Percentiles rank a stretch among this genome's conserved stretches.
Conservation (phyloP, 257 asterid species). For the Solanum appendiculatum region DNA sequence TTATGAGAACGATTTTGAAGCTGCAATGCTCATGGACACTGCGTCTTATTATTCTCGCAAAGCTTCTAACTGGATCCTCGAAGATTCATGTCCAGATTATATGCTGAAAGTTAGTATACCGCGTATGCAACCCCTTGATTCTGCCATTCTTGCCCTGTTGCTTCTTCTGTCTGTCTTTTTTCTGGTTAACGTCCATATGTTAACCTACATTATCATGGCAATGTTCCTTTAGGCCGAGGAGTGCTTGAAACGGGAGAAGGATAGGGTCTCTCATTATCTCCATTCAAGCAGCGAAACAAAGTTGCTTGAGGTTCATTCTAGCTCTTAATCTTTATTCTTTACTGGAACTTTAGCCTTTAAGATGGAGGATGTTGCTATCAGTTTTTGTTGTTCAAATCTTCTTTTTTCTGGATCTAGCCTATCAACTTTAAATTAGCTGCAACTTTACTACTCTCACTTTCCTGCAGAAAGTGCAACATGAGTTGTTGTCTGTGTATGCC, state of each 20-base stretch:
- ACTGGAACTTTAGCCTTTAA: not conserved
- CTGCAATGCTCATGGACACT: slow-evolving; percentile 68
- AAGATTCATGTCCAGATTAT: slow-evolving; percentile 98
- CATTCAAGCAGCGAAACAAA: slow-evolving; percentile 92
- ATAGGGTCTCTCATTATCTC: slow-evolving; percentile 89
- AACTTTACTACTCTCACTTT: not conserved
- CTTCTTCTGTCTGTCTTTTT: not conserved
- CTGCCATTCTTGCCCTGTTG: not conserved
- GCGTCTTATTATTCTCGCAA: slow-evolving; percentile 96
- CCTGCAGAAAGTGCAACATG: slow-evolving; percentile 75
- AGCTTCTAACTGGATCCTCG: slow-evolving; percentile 96
- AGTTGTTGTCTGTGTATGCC: slow-evolving; percentile 86
- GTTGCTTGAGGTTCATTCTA: slow-evolving; percentile 84
- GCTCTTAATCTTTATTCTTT: slow-evolving; percentile 1
- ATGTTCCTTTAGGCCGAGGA: slow-evolving; percentile 65
- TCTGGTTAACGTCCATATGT: not conserved
- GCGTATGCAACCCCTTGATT: not conserved
- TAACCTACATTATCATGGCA: not conserved
- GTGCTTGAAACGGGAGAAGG: slow-evolving; percentile 77
- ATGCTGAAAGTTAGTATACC: slow-evolving; percentile 57
- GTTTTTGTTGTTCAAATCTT: not conserved
- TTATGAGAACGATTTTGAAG: slow-evolving; percentile 88
- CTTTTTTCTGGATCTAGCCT: not conserved
- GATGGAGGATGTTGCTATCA: not conserved
- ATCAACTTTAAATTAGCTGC: not conserved